A percentile compares a stretch with the other conserved stretches of the same genome.
Conservation (phyloP, 768 basidiomycete genomes). For the Kwoniella mangroviensis region DNA sequence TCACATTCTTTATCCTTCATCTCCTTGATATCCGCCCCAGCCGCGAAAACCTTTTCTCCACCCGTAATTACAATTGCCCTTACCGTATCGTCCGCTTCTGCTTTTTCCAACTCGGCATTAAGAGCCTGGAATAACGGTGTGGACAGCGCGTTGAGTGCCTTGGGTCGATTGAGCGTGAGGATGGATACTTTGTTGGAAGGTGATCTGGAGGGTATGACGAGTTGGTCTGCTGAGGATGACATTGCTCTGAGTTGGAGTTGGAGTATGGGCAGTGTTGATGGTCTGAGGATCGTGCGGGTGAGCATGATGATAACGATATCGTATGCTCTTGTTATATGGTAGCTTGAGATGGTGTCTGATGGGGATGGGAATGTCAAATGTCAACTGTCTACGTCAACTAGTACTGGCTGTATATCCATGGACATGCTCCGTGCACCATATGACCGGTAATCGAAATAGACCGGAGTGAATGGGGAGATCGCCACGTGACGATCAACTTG, state of each 20-base stretch:
- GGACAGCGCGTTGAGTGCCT: constrained; percentile 73
- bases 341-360: neutral
- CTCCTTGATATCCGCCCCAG: constrained; percentile 98
- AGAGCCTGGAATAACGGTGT: constrained; percentile 79
- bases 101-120: constrained; percentile 72
- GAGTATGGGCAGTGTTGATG: neutral
- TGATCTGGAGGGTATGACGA: constrained; percentile 47
- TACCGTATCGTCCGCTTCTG: constrained; percentile 72
- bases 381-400: no score
- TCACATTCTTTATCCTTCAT: constrained; percentile 95
- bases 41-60: constrained; percentile 89
- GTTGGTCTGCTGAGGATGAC: constrained; percentile 45
- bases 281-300: constrained; percentile 25
- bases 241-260: constrained; percentile 39
- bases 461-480: neutral
- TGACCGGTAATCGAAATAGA: neutral
- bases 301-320: constrained; percentile 17
- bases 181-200: constrained; percentile 45
- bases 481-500: constrained; percentile 3
- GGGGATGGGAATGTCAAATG: neutral
- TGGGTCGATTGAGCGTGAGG: constrained; percentile 51
- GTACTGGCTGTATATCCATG: neutral
- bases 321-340: no score
- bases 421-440: neutral
- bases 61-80: constrained; percentile 92